Evolutionary conservation across 352 stramenopile genomes (phyloP).

Genomic region (Pythium rhizo-oryzae): DNA sequence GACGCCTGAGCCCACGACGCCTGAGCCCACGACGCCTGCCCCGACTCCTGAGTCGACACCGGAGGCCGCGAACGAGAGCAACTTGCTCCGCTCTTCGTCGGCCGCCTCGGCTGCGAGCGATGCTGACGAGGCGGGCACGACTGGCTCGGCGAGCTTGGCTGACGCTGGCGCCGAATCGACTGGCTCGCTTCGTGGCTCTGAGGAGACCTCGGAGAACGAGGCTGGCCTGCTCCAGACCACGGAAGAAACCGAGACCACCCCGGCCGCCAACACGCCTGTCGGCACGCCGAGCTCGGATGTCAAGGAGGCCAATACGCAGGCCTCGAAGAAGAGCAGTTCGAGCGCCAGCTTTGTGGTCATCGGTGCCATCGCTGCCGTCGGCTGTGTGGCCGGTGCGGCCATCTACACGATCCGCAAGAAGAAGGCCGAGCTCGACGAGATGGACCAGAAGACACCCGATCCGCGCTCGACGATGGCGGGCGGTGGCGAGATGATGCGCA

Average conservation of each 20-base stretch:
- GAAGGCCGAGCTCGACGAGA: slow-evolving; percentile 56
- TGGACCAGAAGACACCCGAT: slow-evolving; percentile 61
- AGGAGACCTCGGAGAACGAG: no score
- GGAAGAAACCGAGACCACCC: background rate
- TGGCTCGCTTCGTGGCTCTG: no score
- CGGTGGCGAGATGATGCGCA: slow-evolving; percentile 12
- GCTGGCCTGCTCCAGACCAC: background rate
- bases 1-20: background rate
- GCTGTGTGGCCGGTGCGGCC: slow-evolving; percentile 34
- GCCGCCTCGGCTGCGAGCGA: no score
- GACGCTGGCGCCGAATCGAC: no score
- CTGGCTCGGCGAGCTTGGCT: no score
- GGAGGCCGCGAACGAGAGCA: background rate
- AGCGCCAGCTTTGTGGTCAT: slow-evolving; percentile 2
- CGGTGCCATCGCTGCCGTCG: slow-evolving; percentile 24
- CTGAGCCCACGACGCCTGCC: background rate
- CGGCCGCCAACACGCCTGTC: background rate
- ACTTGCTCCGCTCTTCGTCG: background rate
- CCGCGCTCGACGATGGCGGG: slow-evolving; percentile 10
- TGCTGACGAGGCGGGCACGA: no score
- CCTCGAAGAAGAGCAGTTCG: background rate
- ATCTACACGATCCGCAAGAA: slow-evolving; percentile 58
- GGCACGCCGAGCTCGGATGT: background rate
- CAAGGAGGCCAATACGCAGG: slow-evolving; percentile 10
- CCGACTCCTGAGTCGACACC: background rate